Evolutionary conservation across 2,329 filamentous ascomycete genomes (phyloP), one percentile per base, ranked within the genome.

Genomic region (Pseudogymnoascus verrucosus): DNA sequence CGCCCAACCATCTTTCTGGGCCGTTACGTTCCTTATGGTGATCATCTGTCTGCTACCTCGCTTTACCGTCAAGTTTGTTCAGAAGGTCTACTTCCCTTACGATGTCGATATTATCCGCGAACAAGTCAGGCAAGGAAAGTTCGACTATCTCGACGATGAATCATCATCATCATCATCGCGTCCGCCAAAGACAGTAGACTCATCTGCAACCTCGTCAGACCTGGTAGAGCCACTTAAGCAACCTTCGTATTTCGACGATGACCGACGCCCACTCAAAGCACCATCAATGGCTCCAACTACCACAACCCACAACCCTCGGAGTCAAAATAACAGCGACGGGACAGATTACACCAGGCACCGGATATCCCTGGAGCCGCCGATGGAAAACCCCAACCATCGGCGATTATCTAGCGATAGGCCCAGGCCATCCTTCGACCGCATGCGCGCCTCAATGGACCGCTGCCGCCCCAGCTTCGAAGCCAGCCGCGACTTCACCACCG

Each of bases 71-170:
- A 99, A 99, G 78, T 81, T 88, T 34, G 77, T 95, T 60, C 95
- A 98, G 76, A 99, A 99, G 78, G 89, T 96, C 63, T 98, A 92
- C 78, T 90, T 89, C 75, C 95, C 95, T 3, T 88, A 89, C 69
- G 95, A 99, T 71, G 88, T 97, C 64, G 95, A 99, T 74, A 96
- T 99, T 68, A 87, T 99, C 71, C 91, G 95, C 59, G 95, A 99
- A 76, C 92, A 98, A 78, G 86, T 96, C 66, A 85, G 85, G 28
- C 82, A 87, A 77, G 95, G 95, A 69, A 87, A 88, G 72, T 98
- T 96, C 74, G 86, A 89, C 68, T 85, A 91, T 70, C 80, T 93
- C 63, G 75, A 84, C 59, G 64, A 60, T 19, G 57, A 60, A 36
- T 31, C 44, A 12, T 40, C 67, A 16, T 68, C 60, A 16, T 19